Evolutionary conservation across 768 basidiomycete genomes (phyloP), one percentile per base, ranked within the genome.

Genomic region (button mushroom (Agaricus bisporus)): DNA sequence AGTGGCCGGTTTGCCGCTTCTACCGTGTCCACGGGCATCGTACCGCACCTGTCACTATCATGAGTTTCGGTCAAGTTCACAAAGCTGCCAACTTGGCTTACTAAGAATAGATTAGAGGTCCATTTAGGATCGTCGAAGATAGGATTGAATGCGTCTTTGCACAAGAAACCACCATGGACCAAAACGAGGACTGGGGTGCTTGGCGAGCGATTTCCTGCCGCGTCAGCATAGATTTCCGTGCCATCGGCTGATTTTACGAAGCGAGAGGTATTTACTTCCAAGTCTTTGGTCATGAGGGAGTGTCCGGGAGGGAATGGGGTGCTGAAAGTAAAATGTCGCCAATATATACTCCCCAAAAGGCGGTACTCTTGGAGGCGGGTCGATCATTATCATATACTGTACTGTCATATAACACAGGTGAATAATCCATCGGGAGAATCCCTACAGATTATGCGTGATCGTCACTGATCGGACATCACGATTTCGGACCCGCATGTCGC

Each of bases 221-320:
- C 66, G 38, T 71, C 63, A 4, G 70, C 69, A 54, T 65, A 71
- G 37, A 75, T 66, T 32, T 54, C 55, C 17, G 70, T 70, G 10
- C 72, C 72, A 52, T 73, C 73, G 12, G 63, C 55, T 9, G 71
- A 61, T 11, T 42, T 54, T 6, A 54, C 15, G 25, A 46, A 54
- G 7, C 52, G 52, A 32, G 52, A 38, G 14, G 41, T 37, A 28
- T 41, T 47, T 1, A 20, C 12, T 38, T 38, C 37, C 37, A 12
- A 39, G 15, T 37, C 17, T 9, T 25, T n/a, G 17, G 51, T 42
- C 51, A 47, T 51, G n/a, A n/a, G n/a, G n/a, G 44, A 6, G 38
- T 39, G n/a, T 39, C 38, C 17, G 38, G 8, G 12, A 17, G 15
- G 10, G 39, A 36, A 28, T 7, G 11, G 32, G 11, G 8, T 32